phyloP scores from a whole-genome alignment of 2,329 filamentous ascomycete species.

The Leptodontidium sp. region DNA sequence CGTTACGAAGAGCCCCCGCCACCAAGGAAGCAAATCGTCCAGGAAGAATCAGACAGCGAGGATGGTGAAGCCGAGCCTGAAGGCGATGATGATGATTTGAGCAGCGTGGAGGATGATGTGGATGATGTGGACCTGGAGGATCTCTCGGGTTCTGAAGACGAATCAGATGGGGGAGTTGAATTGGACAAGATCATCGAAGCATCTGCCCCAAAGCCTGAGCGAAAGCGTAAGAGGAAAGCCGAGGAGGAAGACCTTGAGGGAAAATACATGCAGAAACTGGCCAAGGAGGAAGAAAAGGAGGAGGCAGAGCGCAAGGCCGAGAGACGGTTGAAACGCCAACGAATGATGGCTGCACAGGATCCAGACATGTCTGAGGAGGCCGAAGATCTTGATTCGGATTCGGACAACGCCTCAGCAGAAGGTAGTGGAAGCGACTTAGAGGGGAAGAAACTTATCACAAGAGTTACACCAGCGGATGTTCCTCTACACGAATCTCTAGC shows the following conservation, averaged over 20 bases:
- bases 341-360: slow-evolving; percentile 51
- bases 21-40: slow-evolving; percentile 38
- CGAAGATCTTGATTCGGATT: slow-evolving; percentile 40
- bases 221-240: slow-evolving; percentile 70
- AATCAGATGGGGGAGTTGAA: slow-evolving; percentile 49
- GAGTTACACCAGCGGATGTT: slow-evolving; percentile 52
- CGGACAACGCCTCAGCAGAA: slow-evolving; percentile 41
- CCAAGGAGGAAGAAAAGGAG: slow-evolving; percentile 65
- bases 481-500: slow-evolving; percentile 63
- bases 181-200: slow-evolving; percentile 54
- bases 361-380: slow-evolving; percentile 47
- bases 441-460: slow-evolving; percentile 45
- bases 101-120: slow-evolving; percentile 47
- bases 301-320: slow-evolving; percentile 54
- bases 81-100: slow-evolving; percentile 48
- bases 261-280: slow-evolving; percentile 73
- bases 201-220: slow-evolving; percentile 50
- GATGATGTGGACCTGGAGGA: slow-evolving; percentile 47
- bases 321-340: slow-evolving; percentile 60
- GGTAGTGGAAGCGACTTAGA: slow-evolving; percentile 43
- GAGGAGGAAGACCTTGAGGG: slow-evolving; percentile 75
- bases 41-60: slow-evolving; percentile 49
- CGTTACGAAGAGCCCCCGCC: slow-evolving; percentile 47
- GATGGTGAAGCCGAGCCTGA: slow-evolving; percentile 49
- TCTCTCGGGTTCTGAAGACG: slow-evolving; percentile 47